Conservation (phyloP, 306 rosid genomes). For the Phaseolus lunatus region DNA sequence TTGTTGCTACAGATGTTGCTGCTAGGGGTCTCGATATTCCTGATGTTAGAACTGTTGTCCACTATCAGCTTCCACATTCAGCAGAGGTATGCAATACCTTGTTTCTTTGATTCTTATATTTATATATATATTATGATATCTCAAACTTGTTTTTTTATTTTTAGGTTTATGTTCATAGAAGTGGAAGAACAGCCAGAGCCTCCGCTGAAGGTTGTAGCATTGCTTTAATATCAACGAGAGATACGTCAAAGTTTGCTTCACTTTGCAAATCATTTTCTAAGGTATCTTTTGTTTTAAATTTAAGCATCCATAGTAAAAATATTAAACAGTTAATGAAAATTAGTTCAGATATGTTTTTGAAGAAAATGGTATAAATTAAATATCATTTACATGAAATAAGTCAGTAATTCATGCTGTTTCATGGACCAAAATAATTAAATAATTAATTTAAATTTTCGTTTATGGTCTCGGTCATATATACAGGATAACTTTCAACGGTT, state of each 20-base stretch:
- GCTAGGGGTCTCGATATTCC: constrained; percentile 97
- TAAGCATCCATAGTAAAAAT: constrained; percentile 16
- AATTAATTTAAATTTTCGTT: constrained; percentile 16
- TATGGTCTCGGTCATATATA: constrained; percentile 27
- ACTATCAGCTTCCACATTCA: constrained; percentile 99
- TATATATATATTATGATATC: constrained; percentile 15
- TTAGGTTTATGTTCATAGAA: constrained; percentile 96
- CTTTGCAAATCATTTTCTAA: constrained; percentile 93
- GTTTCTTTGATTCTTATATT: constrained; percentile 38
- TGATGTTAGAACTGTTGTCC: constrained; percentile 90
- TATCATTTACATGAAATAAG: constrained; percentile 29
- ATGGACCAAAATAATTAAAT: constrained; percentile 25
- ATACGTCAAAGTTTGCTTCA: constrained; percentile 84
- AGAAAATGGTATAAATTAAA: constrained; percentile 9
- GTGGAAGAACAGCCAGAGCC: constrained; percentile 99
- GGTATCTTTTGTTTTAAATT: constrained; percentile 53
- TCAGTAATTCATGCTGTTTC: constrained; percentile 29
- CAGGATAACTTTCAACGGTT: constrained; percentile 82
- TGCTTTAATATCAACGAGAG: constrained; percentile 83
- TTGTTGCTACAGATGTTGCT: constrained; percentile 92
- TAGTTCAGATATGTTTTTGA: constrained; percentile 18
- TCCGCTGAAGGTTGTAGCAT: constrained; percentile 97
- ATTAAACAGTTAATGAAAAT: constrained; percentile 16
- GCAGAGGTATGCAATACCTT: constrained; percentile 70
- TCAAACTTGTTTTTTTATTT: constrained; percentile 32